Conservation (phyloP, 2,329 filamentous ascomycete species). For the Apiospora pterosperma region DNA sequence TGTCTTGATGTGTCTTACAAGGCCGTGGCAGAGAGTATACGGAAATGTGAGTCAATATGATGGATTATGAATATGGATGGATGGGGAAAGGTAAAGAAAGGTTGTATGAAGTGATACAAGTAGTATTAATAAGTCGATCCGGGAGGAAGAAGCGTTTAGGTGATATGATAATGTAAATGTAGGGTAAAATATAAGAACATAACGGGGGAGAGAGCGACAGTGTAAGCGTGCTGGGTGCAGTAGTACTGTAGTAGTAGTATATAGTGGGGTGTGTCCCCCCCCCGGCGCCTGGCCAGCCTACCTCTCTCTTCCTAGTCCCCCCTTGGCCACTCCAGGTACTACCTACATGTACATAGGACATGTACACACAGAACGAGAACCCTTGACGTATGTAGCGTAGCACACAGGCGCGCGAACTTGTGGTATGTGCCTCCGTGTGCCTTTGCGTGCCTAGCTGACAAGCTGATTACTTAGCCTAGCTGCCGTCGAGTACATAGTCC, state of each 20-base stretch:
- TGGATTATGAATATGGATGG: not conserved
- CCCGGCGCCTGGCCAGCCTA: too few species aligned
- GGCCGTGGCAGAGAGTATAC: not conserved
- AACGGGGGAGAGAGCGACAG: not conserved
- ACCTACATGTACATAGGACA: not conserved
- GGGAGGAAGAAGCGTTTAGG: not conserved
- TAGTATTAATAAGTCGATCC: not conserved
- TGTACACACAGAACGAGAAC: not conserved
- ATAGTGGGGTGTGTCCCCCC: not conserved
- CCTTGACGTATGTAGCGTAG: slow-evolving; percentile 3
- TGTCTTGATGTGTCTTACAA: not conserved
- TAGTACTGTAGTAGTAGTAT: too few species aligned
- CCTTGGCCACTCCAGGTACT: not conserved
- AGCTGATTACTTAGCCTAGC: not conserved
- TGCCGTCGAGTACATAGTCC: not conserved
- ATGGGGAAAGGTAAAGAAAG: not conserved
- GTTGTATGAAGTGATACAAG: not conserved
- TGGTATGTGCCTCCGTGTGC: slow-evolving; percentile 7
- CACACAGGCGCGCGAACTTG: not conserved
- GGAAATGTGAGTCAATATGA: not conserved
- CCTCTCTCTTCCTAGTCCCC: not conserved
- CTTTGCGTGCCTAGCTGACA: slow-evolving; percentile 3
- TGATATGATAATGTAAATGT: not conserved
- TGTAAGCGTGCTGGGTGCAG: not conserved
- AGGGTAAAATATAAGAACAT: not conserved